Evolutionary conservation across 306 rosid species (phyloP).

Genomic region (Prunus mongolica): DNA sequence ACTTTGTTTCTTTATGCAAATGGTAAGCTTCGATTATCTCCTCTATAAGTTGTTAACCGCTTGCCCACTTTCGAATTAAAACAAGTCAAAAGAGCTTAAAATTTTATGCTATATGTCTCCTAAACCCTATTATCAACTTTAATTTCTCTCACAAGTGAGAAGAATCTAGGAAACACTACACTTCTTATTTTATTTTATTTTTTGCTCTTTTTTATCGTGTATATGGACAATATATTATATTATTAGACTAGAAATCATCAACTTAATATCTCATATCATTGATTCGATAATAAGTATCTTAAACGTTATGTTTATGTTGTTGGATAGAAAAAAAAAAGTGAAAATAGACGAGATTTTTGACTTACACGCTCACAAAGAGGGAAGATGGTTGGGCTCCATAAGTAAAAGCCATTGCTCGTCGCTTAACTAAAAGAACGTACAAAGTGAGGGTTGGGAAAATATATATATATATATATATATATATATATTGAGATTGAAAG

Average conservation of each 20-base stretch:
- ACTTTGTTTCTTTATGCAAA: background rate
- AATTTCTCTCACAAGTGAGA: background rate
- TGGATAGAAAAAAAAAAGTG: background rate
- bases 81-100: conserved; percentile 1
- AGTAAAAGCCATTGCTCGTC: conserved; percentile 48
- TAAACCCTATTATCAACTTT: background rate
- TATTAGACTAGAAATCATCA: no score
- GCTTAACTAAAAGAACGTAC: conserved; percentile 31
- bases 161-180: background rate
- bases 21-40: background rate
- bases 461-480: background rate
- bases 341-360: background rate
- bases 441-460: conserved; percentile 23
- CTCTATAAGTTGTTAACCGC: conserved; percentile 26
- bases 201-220: no score
- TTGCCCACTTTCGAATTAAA: conserved; percentile 29
- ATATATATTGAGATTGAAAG: background rate
- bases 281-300: no score
- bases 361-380: background rate
- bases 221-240: no score
- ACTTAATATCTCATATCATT: no score
- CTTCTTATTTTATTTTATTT: no score
- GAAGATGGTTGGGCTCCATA: conserved; percentile 21
- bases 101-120: background rate
- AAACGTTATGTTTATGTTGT: no score